Base-by-base conservation (phyloP, 176 grass and related monocot genomes). In the Guadua angustifolia region DNA sequence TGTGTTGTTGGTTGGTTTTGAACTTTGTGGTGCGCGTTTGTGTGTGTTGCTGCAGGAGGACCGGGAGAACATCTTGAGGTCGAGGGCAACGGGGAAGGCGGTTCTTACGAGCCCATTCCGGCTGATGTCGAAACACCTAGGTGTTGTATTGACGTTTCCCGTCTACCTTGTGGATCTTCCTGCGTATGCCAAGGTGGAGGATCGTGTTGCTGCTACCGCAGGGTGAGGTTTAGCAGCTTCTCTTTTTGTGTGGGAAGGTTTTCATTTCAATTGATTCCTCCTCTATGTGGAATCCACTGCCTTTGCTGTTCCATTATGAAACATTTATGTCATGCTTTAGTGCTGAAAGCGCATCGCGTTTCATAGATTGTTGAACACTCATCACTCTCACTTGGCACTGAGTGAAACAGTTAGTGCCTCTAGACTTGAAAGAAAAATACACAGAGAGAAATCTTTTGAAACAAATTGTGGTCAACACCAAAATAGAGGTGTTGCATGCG, bases 131-230 rank as follows among this genome's bases (percentile, higher is more conserved):
- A 91, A 95, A 18, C 96, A 94, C 84, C 90, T 99, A 25, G 96
- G 96, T 7, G 96, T 99, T 64, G 93, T 99, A 10, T 69, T 99
- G 90, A 95, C 96, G 38, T 99, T 95, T 86, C 96, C 93, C 69
- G 96, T 99, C 22, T 99, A 95, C 86, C 59, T 74, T 9, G 33
- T n/a, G 15, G 91, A 92, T 86, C 85, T 95, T 39, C 74, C 80
- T 58, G 10, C 74, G 0, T 89, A 94, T 77, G 85, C 83, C 43
- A 88, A 29, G 32, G 83, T 40, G 59, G 88, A 95, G 71, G 96
- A 99, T 52, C 93, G 93, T 44, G 83, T 94, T 62, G 91, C 81
- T 88, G 96, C 88, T 69, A 95, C 93, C 21, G 91, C 96, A 38
- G 96, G 96, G 96, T 98, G 68, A 94, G 88, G 45, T 77, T 77